Percentiles rank a stretch among this genome's conserved stretches.
These are phyloP conservation scores for Microthlaspi erraticum DNA, from an alignment of 345 rosid genomes.

Conservation along the genomic window DNA sequence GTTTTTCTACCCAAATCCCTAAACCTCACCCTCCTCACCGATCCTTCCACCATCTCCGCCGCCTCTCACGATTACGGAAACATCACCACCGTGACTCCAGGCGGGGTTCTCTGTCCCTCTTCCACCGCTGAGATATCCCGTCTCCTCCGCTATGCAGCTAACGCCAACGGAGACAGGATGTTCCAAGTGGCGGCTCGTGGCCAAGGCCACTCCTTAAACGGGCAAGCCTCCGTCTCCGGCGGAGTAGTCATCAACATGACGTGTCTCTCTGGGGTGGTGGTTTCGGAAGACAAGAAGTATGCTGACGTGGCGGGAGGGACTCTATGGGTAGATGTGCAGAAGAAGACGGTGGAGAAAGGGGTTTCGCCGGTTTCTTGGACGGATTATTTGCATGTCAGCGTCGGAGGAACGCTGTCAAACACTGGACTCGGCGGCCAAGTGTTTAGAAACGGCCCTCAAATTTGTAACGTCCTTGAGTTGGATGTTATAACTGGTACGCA, in stretches of 20 bases:
- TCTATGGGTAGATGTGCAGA: slow-evolving; percentile 82
- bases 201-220: slow-evolving; percentile 79
- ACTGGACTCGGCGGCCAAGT: slow-evolving; percentile 95
- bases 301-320: slow-evolving; percentile 85
- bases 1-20: slow-evolving; percentile 29
- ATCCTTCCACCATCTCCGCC: slow-evolving; percentile 47
- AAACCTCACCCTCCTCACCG: slow-evolving; percentile 49
- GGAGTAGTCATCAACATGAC: slow-evolving; percentile 87
- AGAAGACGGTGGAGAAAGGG: slow-evolving; percentile 60
- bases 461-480: slow-evolving; percentile 85
- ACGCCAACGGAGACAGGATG: slow-evolving; percentile 49
- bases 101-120: slow-evolving; percentile 71
- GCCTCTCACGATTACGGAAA: slow-evolving; percentile 78
- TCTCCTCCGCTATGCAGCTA: slow-evolving; percentile 52
- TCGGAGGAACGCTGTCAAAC: slow-evolving; percentile 92
- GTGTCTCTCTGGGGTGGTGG: slow-evolving; percentile 49
- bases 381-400: slow-evolving; percentile 83
- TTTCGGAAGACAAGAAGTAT: slow-evolving; percentile 51
- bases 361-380: slow-evolving; percentile 90
- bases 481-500: slow-evolving; percentile 87
- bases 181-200: slow-evolving; percentile 81
- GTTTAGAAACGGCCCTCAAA: slow-evolving; percentile 89
- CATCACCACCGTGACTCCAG: slow-evolving; percentile 53
- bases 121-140: slow-evolving; percentile 55
- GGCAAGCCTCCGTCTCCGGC: slow-evolving; percentile 72